Evolutionary conservation across 495 filamentous ascomycete genomes (phyloP).

Genomic region (Aspergillus egyptiacus): DNA sequence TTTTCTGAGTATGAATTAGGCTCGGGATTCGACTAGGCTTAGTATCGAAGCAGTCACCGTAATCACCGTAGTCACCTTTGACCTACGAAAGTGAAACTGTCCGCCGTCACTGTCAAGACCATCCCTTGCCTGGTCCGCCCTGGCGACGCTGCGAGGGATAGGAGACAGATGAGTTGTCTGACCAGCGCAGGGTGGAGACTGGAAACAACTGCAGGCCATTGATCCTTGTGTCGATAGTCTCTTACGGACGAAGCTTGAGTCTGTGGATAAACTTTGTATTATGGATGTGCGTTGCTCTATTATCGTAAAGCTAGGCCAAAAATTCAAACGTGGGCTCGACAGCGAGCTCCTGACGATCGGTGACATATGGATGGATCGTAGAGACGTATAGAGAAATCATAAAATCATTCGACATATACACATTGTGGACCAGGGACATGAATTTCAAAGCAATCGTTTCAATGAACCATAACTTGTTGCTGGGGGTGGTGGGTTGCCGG

Average conservation of each 20-base stretch:
- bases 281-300: conserved; percentile 27
- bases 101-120: too few species aligned
- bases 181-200: too few species aligned
- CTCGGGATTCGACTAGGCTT: too few species aligned
- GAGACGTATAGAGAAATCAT: conserved; percentile 32
- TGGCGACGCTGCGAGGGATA: conserved; percentile 2
- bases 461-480: conserved; percentile 50
- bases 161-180: background rate
- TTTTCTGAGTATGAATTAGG: too few species aligned
- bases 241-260: background rate
- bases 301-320: conserved; percentile 13
- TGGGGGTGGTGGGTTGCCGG: conserved; percentile 34
- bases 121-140: too few species aligned
- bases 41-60: too few species aligned
- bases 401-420: conserved; percentile 22
- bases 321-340: conserved; percentile 14
- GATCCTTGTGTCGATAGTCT: conserved; percentile 7
- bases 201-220: background rate
- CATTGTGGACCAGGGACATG: background rate
- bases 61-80: too few species aligned
- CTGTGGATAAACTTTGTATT: conserved; percentile 5
- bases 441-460: conserved; percentile 9
- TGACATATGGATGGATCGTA: conserved; percentile 20
- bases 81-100: too few species aligned
- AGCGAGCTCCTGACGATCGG: conserved; percentile 12